phyloP scores from a whole-genome alignment of 2,329 filamentous ascomycete genomes.

The Trichoderma sp. region DNA sequence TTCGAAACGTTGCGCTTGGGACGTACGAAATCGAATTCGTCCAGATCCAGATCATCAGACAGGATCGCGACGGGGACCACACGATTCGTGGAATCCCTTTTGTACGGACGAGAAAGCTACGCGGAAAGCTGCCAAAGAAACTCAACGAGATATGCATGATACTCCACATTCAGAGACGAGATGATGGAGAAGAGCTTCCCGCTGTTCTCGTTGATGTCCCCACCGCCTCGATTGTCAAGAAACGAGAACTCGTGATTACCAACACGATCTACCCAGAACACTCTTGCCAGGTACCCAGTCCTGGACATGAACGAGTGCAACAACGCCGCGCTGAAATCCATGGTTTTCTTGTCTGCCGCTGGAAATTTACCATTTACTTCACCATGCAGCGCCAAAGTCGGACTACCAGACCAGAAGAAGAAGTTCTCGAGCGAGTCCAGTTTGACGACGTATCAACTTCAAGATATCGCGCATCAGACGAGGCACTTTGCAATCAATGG shows the following conservation, averaged over 20 bases:
- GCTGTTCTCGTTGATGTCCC: slow-evolving; percentile 45
- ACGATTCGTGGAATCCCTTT: slow-evolving; percentile 40
- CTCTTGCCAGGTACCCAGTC: slow-evolving; percentile 24
- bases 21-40: slow-evolving; percentile 35
- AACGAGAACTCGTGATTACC: slow-evolving; percentile 49
- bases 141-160: slow-evolving; percentile 44
- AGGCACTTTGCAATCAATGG: slow-evolving; percentile 35
- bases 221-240: slow-evolving; percentile 35
- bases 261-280: slow-evolving; percentile 49
- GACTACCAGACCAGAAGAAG: slow-evolving; percentile 33
- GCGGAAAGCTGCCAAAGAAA: slow-evolving; percentile 38
- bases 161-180: slow-evolving; percentile 36
- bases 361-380: slow-evolving; percentile 38
- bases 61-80: slow-evolving; percentile 24
- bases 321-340: not conserved
- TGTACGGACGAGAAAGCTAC: slow-evolving; percentile 34
- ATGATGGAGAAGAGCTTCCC: slow-evolving; percentile 28
- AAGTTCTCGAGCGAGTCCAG: slow-evolving; percentile 35
- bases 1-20: slow-evolving; percentile 25
- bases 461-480: slow-evolving; percentile 31
- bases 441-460: slow-evolving; percentile 30
- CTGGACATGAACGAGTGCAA: not conserved
- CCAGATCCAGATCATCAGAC: slow-evolving; percentile 42
- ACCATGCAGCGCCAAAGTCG: slow-evolving; percentile 22
- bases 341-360: slow-evolving; percentile 51